Evolutionary conservation across 371 early-diverging fungal species (phyloP).

Genomic region (Massospora cicadina): DNA sequence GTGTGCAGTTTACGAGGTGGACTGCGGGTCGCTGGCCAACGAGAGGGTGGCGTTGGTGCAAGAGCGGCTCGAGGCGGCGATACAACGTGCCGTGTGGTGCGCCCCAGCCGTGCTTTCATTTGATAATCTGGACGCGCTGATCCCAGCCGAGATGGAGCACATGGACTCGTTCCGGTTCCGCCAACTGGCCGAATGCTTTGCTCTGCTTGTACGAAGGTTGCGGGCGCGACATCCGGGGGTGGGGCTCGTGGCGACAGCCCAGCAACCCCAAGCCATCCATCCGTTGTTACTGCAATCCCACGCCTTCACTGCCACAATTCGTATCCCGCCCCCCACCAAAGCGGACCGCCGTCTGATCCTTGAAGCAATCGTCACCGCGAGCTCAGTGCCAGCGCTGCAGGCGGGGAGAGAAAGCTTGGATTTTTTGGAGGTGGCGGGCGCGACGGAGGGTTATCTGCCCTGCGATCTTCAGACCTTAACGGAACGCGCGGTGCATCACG

Average conservation of each 20-base stretch:
- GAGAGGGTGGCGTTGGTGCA: slow-evolving; percentile 41
- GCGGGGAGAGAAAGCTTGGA: slow-evolving; percentile 26
- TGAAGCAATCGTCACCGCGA: slow-evolving; percentile 19
- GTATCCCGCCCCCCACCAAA: slow-evolving; percentile 48
- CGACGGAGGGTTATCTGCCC: slow-evolving; percentile 80
- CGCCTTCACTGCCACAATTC: slow-evolving; percentile 41
- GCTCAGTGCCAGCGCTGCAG: slow-evolving; percentile 1
- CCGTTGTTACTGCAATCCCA: slow-evolving; percentile 38
- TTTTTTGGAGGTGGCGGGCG: slow-evolving; percentile 47
- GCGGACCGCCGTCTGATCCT: slow-evolving; percentile 35
- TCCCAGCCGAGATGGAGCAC: slow-evolving; percentile 69
- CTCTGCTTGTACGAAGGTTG: slow-evolving; percentile 24
- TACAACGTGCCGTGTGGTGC: slow-evolving; percentile 52
- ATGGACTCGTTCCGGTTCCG: slow-evolving; percentile 45
- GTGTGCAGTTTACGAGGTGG: slow-evolving; percentile 29
- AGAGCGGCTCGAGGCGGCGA: slow-evolving; percentile 36
- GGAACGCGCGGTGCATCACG: slow-evolving; percentile 66
- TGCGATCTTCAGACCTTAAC: slow-evolving; percentile 61
- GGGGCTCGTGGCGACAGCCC: slow-evolving; percentile 44
- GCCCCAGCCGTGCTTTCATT: slow-evolving; percentile 78
- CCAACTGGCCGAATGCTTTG: slow-evolving; percentile 49
- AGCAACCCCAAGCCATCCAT: slow-evolving; percentile 47
- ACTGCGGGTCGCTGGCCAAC: slow-evolving; percentile 42
- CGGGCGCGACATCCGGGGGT: slow-evolving; percentile 26
- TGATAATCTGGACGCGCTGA: slow-evolving; percentile 91